Percentiles rank a stretch among this genome's conserved stretches.
Conservation (phyloP, 306 rosid species). For the Quillaja saponaria region DNA sequence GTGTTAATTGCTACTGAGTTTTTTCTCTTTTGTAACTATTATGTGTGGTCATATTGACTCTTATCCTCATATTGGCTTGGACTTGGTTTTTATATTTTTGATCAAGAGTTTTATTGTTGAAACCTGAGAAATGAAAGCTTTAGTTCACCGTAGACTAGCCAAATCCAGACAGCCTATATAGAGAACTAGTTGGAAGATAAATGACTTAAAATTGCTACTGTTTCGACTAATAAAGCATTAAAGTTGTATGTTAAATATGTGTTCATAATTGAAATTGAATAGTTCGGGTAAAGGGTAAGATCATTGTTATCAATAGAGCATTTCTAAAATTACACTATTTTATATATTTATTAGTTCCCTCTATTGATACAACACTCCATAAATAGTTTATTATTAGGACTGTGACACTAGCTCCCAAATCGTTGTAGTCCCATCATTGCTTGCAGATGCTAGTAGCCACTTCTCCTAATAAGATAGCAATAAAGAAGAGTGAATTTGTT, state of each 20-base stretch:
- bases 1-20: background rate
- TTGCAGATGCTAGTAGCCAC: slow-evolving; percentile 74
- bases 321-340: slow-evolving; percentile 31
- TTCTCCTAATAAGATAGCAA: slow-evolving; percentile 55
- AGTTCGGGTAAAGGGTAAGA: slow-evolving; percentile 9
- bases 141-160: too few relatives aligned
- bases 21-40: slow-evolving; percentile 3
- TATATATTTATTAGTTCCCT: slow-evolving; percentile 11
- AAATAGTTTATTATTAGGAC: slow-evolving; percentile 37
- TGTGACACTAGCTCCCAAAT: slow-evolving; percentile 78
- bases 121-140: too few relatives aligned
- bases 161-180: too few relatives aligned
- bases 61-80: slow-evolving; percentile 7
- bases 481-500: background rate
- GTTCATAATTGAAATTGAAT: too few relatives aligned
- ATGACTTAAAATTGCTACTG: too few relatives aligned
- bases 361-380: slow-evolving; percentile 34
- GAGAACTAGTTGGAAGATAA: too few relatives aligned
- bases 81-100: too few relatives aligned
- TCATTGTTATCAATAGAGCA: slow-evolving; percentile 29
- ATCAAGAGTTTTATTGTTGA: too few relatives aligned
- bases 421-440: slow-evolving; percentile 84
- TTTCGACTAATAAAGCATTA: too few relatives aligned
- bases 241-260: too few relatives aligned
- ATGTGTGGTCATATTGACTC: background rate